phyloP scores from a whole-genome alignment of 2,329 filamentous ascomycete species.

The Didymella exigua region DNA sequence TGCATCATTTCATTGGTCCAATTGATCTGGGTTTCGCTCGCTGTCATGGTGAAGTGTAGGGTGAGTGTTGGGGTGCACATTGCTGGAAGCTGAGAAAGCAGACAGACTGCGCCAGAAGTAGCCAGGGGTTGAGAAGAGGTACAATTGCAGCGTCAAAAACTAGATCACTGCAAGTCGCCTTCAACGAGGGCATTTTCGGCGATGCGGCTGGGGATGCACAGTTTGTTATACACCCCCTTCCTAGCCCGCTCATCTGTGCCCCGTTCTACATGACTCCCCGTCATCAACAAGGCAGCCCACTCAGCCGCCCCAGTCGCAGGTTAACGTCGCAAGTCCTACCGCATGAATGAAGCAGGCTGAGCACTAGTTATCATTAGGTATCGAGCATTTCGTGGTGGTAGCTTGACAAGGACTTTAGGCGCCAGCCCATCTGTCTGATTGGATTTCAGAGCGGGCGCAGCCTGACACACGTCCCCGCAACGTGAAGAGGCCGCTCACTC shows the following conservation, averaged over 20 bases:
- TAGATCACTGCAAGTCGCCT: neutral
- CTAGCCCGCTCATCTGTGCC: slow-evolving; percentile 13
- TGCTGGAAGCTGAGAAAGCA: neutral
- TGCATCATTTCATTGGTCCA: neutral
- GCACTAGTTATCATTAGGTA: slow-evolving; percentile 15
- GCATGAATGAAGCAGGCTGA: slow-evolving; percentile 17
- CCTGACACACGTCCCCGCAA: slow-evolving; percentile 1
- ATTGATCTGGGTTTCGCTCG: neutral
- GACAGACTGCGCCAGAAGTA: neutral
- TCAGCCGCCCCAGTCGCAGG: slow-evolving; percentile 16
- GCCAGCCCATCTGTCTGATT: neutral
- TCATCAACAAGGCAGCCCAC: slow-evolving; percentile 18
- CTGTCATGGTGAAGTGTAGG: neutral
- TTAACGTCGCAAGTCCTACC: slow-evolving; percentile 15
- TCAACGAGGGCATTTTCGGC: neutral
- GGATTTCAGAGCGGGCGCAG: neutral
- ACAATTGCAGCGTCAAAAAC: neutral
- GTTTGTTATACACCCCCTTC: slow-evolving; percentile 15
- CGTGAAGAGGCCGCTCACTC: neutral
- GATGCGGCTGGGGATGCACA: slow-evolving; percentile 6
- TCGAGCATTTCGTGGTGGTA: slow-evolving; percentile 7
- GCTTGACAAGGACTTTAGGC: neutral
- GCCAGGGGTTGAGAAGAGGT: neutral
- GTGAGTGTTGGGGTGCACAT: neutral
- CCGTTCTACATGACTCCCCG: slow-evolving; percentile 12